A percentile compares a stretch with the other conserved stretches of the same genome.
Evolutionary conservation across 2,329 filamentous ascomycete genomes (phyloP).

Genomic region (Penicillium sp.): DNA sequence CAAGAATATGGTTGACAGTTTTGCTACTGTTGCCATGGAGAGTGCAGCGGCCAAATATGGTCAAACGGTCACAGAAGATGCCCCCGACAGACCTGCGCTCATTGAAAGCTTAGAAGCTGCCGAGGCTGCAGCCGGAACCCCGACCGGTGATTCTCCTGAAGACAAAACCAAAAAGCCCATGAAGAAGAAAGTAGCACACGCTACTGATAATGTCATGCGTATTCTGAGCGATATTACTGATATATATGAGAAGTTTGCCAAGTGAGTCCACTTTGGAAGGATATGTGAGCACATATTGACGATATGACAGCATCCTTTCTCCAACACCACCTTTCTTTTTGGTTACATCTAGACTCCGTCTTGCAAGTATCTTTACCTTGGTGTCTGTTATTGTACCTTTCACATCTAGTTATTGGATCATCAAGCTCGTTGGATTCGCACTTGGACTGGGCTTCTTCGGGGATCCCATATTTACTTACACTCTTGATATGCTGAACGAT

Average conservation of each 20-base stretch:
- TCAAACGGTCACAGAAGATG: slow-evolving; percentile 57
- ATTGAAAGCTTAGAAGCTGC: slow-evolving; percentile 59
- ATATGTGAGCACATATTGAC: neutral
- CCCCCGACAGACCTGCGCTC: slow-evolving; percentile 41
- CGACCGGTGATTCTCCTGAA: slow-evolving; percentile 50
- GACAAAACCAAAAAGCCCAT: slow-evolving; percentile 77
- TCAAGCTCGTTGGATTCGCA: slow-evolving; percentile 66
- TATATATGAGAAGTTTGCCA: slow-evolving; percentile 63
- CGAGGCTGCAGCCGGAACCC: slow-evolving; percentile 54
- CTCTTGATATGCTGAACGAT: slow-evolving; percentile 51
- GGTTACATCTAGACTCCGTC: slow-evolving; percentile 53
- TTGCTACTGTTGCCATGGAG: slow-evolving; percentile 70
- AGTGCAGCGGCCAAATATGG: slow-evolving; percentile 76
- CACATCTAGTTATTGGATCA: slow-evolving; percentile 59
- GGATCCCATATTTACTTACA: slow-evolving; percentile 67
- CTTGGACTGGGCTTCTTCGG: slow-evolving; percentile 76
- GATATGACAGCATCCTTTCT: slow-evolving; percentile 52
- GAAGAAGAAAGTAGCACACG: slow-evolving; percentile 72
- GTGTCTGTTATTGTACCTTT: slow-evolving; percentile 56
- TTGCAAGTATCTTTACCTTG: slow-evolving; percentile 56
- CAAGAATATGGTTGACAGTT: slow-evolving; percentile 73
- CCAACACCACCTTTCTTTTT: slow-evolving; percentile 63
- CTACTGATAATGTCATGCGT: slow-evolving; percentile 74
- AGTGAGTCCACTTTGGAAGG: slow-evolving; percentile 43
- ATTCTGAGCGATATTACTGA: slow-evolving; percentile 61